A percentile compares a stretch with the other conserved stretches of the same genome.
These are phyloP conservation scores for Ploettnerulaceae sp. DNA, from an alignment of 2,329 filamentous ascomycete genomes.

Conservation along the genomic window DNA sequence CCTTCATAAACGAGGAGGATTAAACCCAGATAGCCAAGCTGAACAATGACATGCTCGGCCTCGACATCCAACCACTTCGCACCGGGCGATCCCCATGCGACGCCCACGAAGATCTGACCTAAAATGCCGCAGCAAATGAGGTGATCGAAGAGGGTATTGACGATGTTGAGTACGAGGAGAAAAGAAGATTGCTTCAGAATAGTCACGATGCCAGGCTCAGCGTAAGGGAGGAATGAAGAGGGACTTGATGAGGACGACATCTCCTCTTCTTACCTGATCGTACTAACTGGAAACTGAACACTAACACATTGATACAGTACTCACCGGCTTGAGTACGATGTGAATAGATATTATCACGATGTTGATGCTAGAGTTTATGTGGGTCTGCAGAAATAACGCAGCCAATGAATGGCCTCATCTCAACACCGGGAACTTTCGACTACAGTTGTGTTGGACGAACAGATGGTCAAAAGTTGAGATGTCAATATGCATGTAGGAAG, in stretches of 20 bases:
- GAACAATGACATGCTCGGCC: conserved; percentile 50
- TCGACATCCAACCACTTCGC: conserved; percentile 44
- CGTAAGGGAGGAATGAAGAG: conserved; percentile 42
- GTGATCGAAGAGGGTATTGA: conserved; percentile 40
- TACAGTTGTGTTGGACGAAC: no score
- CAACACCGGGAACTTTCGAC: no score
- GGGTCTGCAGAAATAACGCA: no score
- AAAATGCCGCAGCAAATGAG: conserved; percentile 2
- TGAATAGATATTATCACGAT: no score
- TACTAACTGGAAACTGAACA: not conserved
- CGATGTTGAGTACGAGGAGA: conserved; percentile 54
- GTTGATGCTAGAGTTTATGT: no score
- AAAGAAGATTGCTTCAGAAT: conserved; percentile 59
- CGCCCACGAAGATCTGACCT: conserved; percentile 2
- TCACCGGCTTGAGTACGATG: not conserved
- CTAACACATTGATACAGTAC: not conserved
- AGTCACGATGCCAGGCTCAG: conserved; percentile 54
- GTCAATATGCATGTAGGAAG: no score
- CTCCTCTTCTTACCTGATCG: not conserved
- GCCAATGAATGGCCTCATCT: no score
- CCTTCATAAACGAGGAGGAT: conserved; percentile 64
- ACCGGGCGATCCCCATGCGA: conserved; percentile 3
- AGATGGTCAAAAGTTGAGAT: no score
- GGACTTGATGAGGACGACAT: not conserved
- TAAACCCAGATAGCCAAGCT: conserved; percentile 66